These are phyloP conservation scores for Hygrophoropsis aurantiaca DNA, from an alignment of 768 basidiomycete genomes.

Conservation along the genomic window DNA sequence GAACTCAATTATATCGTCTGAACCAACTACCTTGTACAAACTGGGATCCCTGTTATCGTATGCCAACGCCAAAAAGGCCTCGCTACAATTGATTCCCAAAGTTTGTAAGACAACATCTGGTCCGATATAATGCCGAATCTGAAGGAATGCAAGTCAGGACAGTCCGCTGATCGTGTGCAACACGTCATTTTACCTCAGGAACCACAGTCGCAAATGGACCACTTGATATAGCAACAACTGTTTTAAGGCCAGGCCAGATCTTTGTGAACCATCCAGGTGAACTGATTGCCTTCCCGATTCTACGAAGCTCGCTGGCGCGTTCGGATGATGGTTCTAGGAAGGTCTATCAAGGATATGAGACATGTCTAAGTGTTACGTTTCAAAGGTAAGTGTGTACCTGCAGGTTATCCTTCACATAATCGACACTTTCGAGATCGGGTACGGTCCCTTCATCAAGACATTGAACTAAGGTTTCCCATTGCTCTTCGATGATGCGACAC, in stretches of 20 bases:
- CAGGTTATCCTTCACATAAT: slow-evolving; percentile 13
- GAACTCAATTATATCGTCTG: slow-evolving; percentile 23
- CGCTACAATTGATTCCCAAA: slow-evolving; percentile 21
- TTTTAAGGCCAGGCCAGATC: slow-evolving; percentile 16
- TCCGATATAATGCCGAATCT: neutral
- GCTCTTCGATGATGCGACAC: slow-evolving; percentile 15
- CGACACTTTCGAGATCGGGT: slow-evolving; percentile 12
- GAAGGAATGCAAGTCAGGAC: neutral
- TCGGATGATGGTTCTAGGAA: slow-evolving; percentile 15
- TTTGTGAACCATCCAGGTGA: slow-evolving; percentile 18
- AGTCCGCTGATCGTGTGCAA: neutral
- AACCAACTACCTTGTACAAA: slow-evolving; percentile 21
- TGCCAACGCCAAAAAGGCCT: slow-evolving; percentile 19
- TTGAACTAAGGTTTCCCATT: slow-evolving; percentile 19
- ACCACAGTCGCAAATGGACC: slow-evolving; percentile 21
- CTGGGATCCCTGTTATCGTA: slow-evolving; percentile 22
- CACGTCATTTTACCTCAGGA: slow-evolving; percentile 14
- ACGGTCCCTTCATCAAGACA: slow-evolving; percentile 15
- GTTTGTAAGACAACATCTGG: slow-evolving; percentile 18
- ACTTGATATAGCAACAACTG: slow-evolving; percentile 18
- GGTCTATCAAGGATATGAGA: slow-evolving; percentile 5
- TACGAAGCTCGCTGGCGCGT: slow-evolving; percentile 16
- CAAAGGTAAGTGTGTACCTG: neutral
- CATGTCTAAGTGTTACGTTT: no score
- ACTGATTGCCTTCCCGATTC: slow-evolving; percentile 2